Evolutionary conservation across 805 yeast genomes (phyloP).

Genomic region (Candida glaebosa): DNA sequence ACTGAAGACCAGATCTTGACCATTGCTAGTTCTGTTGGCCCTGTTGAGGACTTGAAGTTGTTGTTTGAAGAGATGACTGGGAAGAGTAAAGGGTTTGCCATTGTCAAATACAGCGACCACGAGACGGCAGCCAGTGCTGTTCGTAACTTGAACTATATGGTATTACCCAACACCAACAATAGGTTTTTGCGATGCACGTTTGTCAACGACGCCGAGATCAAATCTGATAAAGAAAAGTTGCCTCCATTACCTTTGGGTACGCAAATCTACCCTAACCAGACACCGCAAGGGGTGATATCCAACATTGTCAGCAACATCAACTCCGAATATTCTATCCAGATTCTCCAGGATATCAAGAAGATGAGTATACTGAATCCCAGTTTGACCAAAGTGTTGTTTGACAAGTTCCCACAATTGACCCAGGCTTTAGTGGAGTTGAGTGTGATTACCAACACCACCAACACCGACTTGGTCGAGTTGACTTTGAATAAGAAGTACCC

Average conservation of each 20-base stretch:
- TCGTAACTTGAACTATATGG: slow-evolving; percentile 75
- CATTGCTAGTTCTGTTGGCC: slow-evolving; percentile 84
- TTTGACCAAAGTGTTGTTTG: slow-evolving; percentile 58
- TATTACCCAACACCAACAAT: slow-evolving; percentile 53
- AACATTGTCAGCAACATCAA: slow-evolving; percentile 45
- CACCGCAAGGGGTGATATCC: slow-evolving; percentile 42
- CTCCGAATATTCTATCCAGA: slow-evolving; percentile 40
- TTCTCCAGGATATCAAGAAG: slow-evolving; percentile 55
- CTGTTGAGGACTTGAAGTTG: slow-evolving; percentile 70
- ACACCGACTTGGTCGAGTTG: slow-evolving; percentile 33
- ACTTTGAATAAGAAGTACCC: slow-evolving; percentile 32
- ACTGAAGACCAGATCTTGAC: slow-evolving; percentile 92
- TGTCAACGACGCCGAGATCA: slow-evolving; percentile 13
- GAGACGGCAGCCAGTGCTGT: slow-evolving; percentile 92
- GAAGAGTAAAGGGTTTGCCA: slow-evolving; percentile 86
- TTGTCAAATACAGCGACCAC: slow-evolving; percentile 74
- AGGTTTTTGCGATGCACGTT: slow-evolving; percentile 67
- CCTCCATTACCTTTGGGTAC: slow-evolving; percentile 42
- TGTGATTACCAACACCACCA: slow-evolving; percentile 29
- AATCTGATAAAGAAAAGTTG: slow-evolving; percentile 22
- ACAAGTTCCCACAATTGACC: slow-evolving; percentile 74
- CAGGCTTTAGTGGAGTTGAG: slow-evolving; percentile 79
- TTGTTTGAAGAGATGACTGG: slow-evolving; percentile 88
- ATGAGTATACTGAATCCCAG: slow-evolving; percentile 57
- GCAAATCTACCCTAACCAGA: slow-evolving; percentile 38